Base-by-base conservation (phyloP, 768 basidiomycete genomes). In the Tricholoma hemisulphureum region DNA sequence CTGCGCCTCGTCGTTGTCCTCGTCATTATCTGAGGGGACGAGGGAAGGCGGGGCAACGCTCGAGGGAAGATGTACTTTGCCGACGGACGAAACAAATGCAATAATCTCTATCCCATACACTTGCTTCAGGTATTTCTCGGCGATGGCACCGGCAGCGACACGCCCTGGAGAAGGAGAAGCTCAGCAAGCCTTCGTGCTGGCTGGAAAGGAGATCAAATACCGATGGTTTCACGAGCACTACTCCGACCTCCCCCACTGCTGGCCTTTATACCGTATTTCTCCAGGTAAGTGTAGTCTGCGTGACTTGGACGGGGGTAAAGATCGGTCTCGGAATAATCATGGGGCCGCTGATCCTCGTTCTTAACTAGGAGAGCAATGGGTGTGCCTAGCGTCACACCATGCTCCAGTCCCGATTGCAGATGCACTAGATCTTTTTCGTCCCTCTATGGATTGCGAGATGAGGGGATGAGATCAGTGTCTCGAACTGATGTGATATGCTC, bases 271-370 rank as follows among this genome's bases (percentile, higher is more conserved):
- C 95, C 95, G 69, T 98, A 99, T 67, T 99, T 99, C 65, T 93
- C 87, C 57, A 98, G 85, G 73, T 99, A 99, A 14, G 97, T 99
- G 72, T 89, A 97, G 72, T 99, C 97, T 11, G 97, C 97, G 67
- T 99, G 97, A 62, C 91, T 93, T 26, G 97, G 97, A 20, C 97
- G 88, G 29, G 97, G 97, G 78, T 94, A 99, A 53, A 95, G 77
- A 70, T 99, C 97, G 0, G 97, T 98, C 78, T 98, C 97, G 62
- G 95, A 88, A 75, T 99, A 99, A 74, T 99, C 97, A 67, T 98
- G 91, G 18, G 97, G 97, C 26, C 97, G 82, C 69, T 99, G 97
- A 71, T 99, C 97, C 76, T 98, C 95, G 74, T 99, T 99, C 67
- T 86, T 91, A 35, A 99, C 94, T 51, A 98, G 80, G n/a, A 99